A percentile compares a stretch with the other conserved stretches of the same genome.
Conservation (phyloP, 352 stramenopile species). For the Pythium diclinum region DNA sequence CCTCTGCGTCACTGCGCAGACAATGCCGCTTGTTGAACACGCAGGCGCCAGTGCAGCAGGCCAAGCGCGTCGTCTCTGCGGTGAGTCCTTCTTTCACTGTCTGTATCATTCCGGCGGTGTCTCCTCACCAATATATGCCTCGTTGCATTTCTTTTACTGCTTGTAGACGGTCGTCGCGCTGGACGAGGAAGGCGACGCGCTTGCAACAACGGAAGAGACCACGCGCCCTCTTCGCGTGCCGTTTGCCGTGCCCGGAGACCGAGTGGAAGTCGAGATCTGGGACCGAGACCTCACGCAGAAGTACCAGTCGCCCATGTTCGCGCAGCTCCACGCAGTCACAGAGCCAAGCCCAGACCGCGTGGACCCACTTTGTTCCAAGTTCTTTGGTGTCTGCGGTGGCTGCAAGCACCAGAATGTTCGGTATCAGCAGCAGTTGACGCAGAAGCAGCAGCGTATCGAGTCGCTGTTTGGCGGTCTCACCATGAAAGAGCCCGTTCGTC, state of each 20-base stretch:
- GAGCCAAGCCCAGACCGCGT: slow-evolving; percentile 37
- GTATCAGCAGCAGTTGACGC: slow-evolving; percentile 53
- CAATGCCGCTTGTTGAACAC: no score
- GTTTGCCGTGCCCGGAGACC: slow-evolving; percentile 53
- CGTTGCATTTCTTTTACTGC: not conserved
- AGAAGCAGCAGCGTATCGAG: slow-evolving; percentile 60
- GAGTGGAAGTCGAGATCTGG: slow-evolving; percentile 48
- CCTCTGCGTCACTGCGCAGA: no score
- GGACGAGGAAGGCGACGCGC: slow-evolving; percentile 47
- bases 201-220: slow-evolving; percentile 29
- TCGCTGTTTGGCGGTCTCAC: slow-evolving; percentile 30
- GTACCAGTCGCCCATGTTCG: slow-evolving; percentile 40
- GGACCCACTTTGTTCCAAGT: slow-evolving; percentile 42
- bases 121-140: not conserved
- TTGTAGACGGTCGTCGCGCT: slow-evolving; percentile 22
- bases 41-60: not conserved
- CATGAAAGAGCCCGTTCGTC: slow-evolving; percentile 28
- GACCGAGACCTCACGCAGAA: slow-evolving; percentile 38
- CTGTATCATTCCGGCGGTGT: not conserved
- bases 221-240: slow-evolving; percentile 36
- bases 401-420: slow-evolving; percentile 65
- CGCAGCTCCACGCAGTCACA: slow-evolving; percentile 28
- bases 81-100: not conserved
- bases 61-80: slow-evolving; percentile 17
- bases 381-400: slow-evolving; percentile 65